phyloP scores from a whole-genome alignment of 768 basidiomycete species.

The Kwoniella dendrophila region DNA sequence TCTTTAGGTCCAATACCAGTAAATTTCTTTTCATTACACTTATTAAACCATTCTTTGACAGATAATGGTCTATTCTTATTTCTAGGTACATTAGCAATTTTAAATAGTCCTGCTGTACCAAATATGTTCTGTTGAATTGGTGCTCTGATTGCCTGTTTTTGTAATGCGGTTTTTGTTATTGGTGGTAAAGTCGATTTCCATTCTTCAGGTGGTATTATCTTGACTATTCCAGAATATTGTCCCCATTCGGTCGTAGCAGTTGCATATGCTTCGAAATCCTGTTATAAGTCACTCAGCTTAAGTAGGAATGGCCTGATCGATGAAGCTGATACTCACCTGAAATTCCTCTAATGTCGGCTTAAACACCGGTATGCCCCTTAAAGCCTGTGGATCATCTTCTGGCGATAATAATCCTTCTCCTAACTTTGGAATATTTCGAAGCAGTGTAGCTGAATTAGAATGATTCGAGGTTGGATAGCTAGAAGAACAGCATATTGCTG shows the following conservation, averaged over 20 bases:
- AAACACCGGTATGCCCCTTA: slow-evolving; percentile 88
- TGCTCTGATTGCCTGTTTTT: slow-evolving; percentile 73
- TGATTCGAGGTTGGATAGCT: slow-evolving; percentile 53
- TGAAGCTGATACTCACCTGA: slow-evolving; percentile 53
- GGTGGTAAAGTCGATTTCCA: slow-evolving; percentile 79
- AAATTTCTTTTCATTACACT: slow-evolving; percentile 43
- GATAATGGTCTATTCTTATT: slow-evolving; percentile 49
- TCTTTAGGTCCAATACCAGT: slow-evolving; percentile 47
- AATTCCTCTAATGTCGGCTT: slow-evolving; percentile 91
- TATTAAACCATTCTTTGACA: slow-evolving; percentile 54
- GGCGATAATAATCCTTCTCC: slow-evolving; percentile 40
- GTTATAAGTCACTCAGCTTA: background rate
- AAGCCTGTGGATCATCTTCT: slow-evolving; percentile 53
- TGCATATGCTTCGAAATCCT: slow-evolving; percentile 86
- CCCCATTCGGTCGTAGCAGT: slow-evolving; percentile 88
- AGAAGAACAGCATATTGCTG: background rate
- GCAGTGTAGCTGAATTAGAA: slow-evolving; percentile 17
- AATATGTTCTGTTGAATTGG: slow-evolving; percentile 94
- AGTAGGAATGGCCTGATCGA: background rate
- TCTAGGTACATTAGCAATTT: slow-evolving; percentile 88
- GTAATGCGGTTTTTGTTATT: slow-evolving; percentile 67
- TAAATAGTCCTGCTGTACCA: slow-evolving; percentile 79
- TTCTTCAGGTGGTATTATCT: slow-evolving; percentile 91
- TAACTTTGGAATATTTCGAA: slow-evolving; percentile 14
- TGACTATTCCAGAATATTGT: slow-evolving; percentile 84